Base-by-base conservation (phyloP, 2,329 filamentous ascomycete genomes). In the Chaetomium sp. region DNA sequence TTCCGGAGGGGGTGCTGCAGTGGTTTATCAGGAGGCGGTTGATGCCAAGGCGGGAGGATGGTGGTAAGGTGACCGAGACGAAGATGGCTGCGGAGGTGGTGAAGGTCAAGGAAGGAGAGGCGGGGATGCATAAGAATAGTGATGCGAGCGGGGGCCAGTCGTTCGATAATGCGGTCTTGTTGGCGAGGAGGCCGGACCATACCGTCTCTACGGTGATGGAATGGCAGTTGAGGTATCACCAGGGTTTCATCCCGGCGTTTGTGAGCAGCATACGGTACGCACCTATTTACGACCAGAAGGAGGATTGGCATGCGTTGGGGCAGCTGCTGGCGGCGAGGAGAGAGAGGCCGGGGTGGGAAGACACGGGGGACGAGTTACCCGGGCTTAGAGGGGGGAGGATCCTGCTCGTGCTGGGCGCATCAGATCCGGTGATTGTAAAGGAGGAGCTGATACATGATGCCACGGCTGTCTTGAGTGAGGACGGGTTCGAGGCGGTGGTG, bases 231-330 rank as follows among this genome's bases (percentile, higher is more conserved):
- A 78, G 81, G 42, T 73, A 83, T 31, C 90, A 94, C 73, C 72
- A 75, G 1, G 91, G 90, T 0, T 93, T 92, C 71, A 79, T 92
- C 5, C 79, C 81, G 2, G 85, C 90, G 0, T 93, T 93, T 71
- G 83, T 92, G 71, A 90, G 86, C 64, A 87, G 85, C 33, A 88
- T 94, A 69, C 82, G 87, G 23, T 78, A 90, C 71, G 88, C 87
- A 1, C 91, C 91, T 0, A 86, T 93, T 25, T 85, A 88, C 67
- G 82, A 83, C 13, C 84, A 89, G 68, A 82, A 87, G 62, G 79
- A 81, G 45, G 80, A 85, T 50, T 94, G 90, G 90, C 73, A 74
- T 27, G 76, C 79, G 1, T 79, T 93, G 35, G 82, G 83, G 0
- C 72, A 76, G 16, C 74, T 82, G 42, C 77, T 90, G 21, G 75